Base-by-base conservation (phyloP, 2,329 filamentous ascomycete genomes). In the Diplodia mutila region DNA sequence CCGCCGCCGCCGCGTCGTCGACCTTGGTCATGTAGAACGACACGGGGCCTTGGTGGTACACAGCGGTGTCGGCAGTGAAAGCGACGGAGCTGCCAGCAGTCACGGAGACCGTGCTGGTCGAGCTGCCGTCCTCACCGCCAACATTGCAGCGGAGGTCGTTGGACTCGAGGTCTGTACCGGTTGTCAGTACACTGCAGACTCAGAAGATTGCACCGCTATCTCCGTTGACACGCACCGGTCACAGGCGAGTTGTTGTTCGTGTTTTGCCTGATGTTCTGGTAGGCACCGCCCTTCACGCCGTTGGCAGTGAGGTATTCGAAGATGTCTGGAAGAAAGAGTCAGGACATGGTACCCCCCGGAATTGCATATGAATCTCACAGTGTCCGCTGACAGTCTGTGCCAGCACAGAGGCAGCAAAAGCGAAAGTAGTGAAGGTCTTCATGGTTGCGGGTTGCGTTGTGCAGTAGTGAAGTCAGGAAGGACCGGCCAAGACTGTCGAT, bases 1-100 rank as follows among this genome's bases (percentile, higher is more conserved):
- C 77, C 9, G 77, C 72, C 21, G 72, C 65, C 18, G 71, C 69
- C 5, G 78, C 77, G 54, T 75, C 74, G 34, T 63, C 57, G 23
- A 77, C 78, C 70, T 79, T 79, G 67, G 71, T 75, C 75, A 79
- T 73, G 68, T 79, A 80, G 71, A 79, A 79, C 1, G 75, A 63
- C 16, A 77, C 73, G 16, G 77, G 77, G 12, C 77, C 77, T 57
- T 79, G 77, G 68, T 80, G 78, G 69, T 80, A 80, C 8, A 80
- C 77, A 9, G 75, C 75, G 21, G 71, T 70, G 55, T 80, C 77
- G 7, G 77, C 74, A 3, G 75, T 77, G 71, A 78, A 79, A 1
- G 74, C 73, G 42, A 80, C 72, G 3, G 69, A 72, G 6, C 73
- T 75, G 21, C 78, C 78, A 39, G 78, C 76, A 66, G 75, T 74